These are phyloP conservation scores for Fragosphaeria purpurea DNA, from an alignment of 2,329 filamentous ascomycete species.

Conservation along the genomic window DNA sequence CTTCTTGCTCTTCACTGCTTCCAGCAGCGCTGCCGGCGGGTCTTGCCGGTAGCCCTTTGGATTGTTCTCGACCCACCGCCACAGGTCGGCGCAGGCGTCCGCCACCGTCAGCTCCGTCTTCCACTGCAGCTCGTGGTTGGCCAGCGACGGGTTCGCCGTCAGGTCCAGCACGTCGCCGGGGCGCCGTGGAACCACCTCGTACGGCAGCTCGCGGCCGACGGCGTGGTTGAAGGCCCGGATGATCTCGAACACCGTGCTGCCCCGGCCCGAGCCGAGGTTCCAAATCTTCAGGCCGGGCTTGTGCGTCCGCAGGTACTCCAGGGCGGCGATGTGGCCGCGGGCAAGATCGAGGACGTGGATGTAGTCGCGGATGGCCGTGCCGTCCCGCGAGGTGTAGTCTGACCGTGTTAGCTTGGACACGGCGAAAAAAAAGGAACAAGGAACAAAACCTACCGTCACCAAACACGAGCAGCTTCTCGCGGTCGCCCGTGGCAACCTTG, in stretches of 20 bases:
- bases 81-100: slow-evolving; percentile 86
- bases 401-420: slow-evolving; percentile 13
- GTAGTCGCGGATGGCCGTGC: slow-evolving; percentile 94
- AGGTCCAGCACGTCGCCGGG: slow-evolving; percentile 89
- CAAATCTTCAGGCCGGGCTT: slow-evolving; percentile 87
- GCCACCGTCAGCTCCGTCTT: slow-evolving; percentile 85
- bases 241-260: slow-evolving; percentile 95
- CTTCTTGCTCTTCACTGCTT: slow-evolving; percentile 33
- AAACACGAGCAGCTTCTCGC: slow-evolving; percentile 89
- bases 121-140: slow-evolving; percentile 85
- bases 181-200: slow-evolving; percentile 74
- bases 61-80: slow-evolving; percentile 96
- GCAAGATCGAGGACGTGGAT: slow-evolving; percentile 92
- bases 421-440: background rate
- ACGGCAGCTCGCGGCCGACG: slow-evolving; percentile 76
- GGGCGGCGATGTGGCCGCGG: slow-evolving; percentile 73
- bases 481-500: slow-evolving; percentile 90
- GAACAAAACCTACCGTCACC: slow-evolving; percentile 60
- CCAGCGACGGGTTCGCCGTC: slow-evolving; percentile 79
- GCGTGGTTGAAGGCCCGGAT: slow-evolving; percentile 85
- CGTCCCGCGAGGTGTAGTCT: slow-evolving; percentile 89
- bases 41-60: slow-evolving; percentile 88
- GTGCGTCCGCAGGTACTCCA: slow-evolving; percentile 77
- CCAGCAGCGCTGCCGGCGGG: slow-evolving; percentile 73
- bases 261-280: slow-evolving; percentile 92